Base-by-base conservation (phyloP, 129 eudicot genomes). In the Lactuca saligna region DNA sequence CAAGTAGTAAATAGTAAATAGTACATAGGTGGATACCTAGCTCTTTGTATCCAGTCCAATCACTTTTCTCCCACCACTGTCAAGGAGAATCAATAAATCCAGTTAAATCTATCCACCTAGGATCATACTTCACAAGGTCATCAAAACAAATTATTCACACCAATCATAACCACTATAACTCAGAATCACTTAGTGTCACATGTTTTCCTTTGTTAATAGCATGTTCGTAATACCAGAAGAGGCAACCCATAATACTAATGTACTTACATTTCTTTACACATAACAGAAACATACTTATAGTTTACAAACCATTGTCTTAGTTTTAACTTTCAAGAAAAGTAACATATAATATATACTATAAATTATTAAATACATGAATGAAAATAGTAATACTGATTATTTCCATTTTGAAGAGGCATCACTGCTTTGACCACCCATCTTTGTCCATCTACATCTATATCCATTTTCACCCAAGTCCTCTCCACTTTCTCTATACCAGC, bases 1-100 rank as follows among this genome's bases (percentile, higher is more conserved):
- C 4, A 11, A 37, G 4, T 2, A 63, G 46, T 50, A 16, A 34
- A 34, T 3, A 55, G 37, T 4, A 33, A 38, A 31, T 17, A 54
- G 66, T 64, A 37, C 9, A 53, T 32, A 49, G 62, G 25, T 85
- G 62, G 16, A 35, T 85, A 91, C 97, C 97, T 81, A 91, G 92
- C 83, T 91, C 97, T 78, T 91, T 91, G 81, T 91, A 91, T 79
- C 96, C 93, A 44, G 92, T 91, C 96, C 93, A 87, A 70, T 91
- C 97, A 91, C 97, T 91, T 81, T 91, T 91, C 90, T 91, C 97
- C 97, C 97, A 91, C 96, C 97, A 91, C 96, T 91, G 96, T 80
- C 92, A 88, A 91, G 87, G 85, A 88, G 86, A 91, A 91, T 81
- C 72, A 91, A 87, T 66, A 87, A 91, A 91, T 85, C 91, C 95